A percentile compares a stretch with the other conserved stretches of the same genome.
Conservation (phyloP, 2,329 filamentous ascomycete genomes). For the Pleomassaria siparia region DNA sequence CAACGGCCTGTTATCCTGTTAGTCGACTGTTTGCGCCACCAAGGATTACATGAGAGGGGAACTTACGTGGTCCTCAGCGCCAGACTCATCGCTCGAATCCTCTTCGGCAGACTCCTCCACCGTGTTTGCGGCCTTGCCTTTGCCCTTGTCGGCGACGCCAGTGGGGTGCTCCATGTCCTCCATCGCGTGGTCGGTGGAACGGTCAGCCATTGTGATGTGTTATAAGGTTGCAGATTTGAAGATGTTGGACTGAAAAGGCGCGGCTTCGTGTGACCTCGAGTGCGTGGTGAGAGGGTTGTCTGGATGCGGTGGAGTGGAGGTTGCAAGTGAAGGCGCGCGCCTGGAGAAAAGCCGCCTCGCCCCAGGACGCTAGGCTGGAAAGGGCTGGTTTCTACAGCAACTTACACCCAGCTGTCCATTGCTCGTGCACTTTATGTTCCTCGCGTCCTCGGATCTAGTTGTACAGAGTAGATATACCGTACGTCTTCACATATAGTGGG, state of each 20-base stretch:
- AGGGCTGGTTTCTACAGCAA: not conserved
- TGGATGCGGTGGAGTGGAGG: slow-evolving; percentile 4
- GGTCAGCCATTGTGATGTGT: slow-evolving; percentile 33
- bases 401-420: not conserved
- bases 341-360: not conserved
- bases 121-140: slow-evolving; percentile 76
- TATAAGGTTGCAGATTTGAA: slow-evolving; percentile 4
- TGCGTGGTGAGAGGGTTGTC: slow-evolving; percentile 18
- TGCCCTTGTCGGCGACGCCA: slow-evolving; percentile 70
- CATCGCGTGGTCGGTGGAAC: slow-evolving; percentile 40
- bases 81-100: slow-evolving; percentile 67
- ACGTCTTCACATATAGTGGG: too few relatives aligned
- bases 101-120: slow-evolving; percentile 76
- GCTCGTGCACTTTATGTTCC: too few relatives aligned
- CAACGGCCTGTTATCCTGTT: slow-evolving; percentile 31
- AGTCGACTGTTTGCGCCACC: slow-evolving; percentile 23
- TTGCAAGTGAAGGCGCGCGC: not conserved
- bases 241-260: slow-evolving; percentile 1
- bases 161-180: slow-evolving; percentile 45
- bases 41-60: not conserved
- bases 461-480: not conserved
- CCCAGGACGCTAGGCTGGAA: not conserved
- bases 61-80: slow-evolving; percentile 60
- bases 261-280: slow-evolving; percentile 14
- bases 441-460: too few relatives aligned